These are phyloP conservation scores for Aspergillus pseudoviridinutans DNA, from an alignment of 2,329 filamentous ascomycete species.

Conservation along the genomic window DNA sequence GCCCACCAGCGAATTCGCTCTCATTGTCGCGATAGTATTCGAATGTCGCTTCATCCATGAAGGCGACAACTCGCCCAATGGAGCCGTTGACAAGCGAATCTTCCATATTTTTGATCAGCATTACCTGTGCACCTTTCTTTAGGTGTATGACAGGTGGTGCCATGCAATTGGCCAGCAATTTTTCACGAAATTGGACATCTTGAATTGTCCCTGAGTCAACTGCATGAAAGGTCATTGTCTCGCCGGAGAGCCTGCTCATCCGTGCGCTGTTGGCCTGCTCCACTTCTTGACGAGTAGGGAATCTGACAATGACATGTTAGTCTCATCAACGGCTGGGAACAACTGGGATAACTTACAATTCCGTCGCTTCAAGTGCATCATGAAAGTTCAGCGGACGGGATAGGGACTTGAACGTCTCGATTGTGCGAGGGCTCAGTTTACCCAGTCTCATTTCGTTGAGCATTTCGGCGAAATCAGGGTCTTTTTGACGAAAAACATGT, in stretches of 20 bases:
- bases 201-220: conserved; percentile 65
- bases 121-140: conserved; percentile 92
- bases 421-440: conserved; percentile 69
- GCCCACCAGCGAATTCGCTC: conserved; percentile 50
- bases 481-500: conserved; percentile 93
- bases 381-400: conserved; percentile 67
- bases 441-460: conserved; percentile 97
- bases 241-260: conserved; percentile 68
- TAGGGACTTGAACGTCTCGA: conserved; percentile 70
- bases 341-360: conserved; percentile 54
- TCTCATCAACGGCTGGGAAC: background rate
- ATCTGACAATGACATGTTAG: conserved; percentile 47
- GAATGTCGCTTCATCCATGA: conserved; percentile 68
- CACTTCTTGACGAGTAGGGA: conserved; percentile 85
- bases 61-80: conserved; percentile 76
- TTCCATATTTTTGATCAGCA: conserved; percentile 99
- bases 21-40: conserved; percentile 57
- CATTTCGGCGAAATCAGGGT: conserved; percentile 86
- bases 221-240: conserved; percentile 65
- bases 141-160: conserved; percentile 74
- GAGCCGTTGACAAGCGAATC: conserved; percentile 92
- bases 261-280: conserved; percentile 77
- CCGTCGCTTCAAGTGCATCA: conserved; percentile 76
- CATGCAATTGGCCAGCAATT: conserved; percentile 85
- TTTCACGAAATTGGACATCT: conserved; percentile 68